These are phyloP conservation scores for Echinosphaeria canescens DNA, from an alignment of 2,329 filamentous ascomycete genomes.

Conservation along the genomic window DNA sequence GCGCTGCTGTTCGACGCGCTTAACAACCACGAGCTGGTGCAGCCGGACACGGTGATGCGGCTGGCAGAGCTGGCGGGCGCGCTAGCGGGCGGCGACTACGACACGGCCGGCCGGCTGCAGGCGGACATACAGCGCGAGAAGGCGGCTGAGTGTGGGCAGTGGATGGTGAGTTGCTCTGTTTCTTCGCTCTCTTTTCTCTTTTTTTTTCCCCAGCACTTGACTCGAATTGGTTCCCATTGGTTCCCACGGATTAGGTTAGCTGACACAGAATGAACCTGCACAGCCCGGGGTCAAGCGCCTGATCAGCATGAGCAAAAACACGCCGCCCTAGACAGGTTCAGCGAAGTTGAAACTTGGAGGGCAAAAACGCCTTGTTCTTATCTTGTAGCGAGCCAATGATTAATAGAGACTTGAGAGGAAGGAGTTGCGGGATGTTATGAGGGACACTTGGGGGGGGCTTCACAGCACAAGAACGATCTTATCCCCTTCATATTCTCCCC, in stretches of 20 bases:
- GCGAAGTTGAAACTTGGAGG: too few relatives aligned
- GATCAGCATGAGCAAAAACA: slow-evolving; percentile 40
- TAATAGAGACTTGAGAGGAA: too few relatives aligned
- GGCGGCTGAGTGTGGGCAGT: slow-evolving; percentile 63
- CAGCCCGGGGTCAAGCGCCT: slow-evolving; percentile 41
- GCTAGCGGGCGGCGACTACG: slow-evolving; percentile 47
- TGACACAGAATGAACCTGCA: neutral
- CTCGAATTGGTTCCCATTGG: too few relatives aligned
- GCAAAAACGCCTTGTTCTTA: too few relatives aligned
- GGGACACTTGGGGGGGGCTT: too few relatives aligned
- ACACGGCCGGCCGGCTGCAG: slow-evolving; percentile 44
- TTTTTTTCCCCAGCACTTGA: too few relatives aligned
- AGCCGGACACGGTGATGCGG: slow-evolving; percentile 52
- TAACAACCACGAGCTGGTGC: slow-evolving; percentile 84
- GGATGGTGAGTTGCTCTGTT: slow-evolving; percentile 45
- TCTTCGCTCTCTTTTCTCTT: neutral
- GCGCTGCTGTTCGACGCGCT: slow-evolving; percentile 91
- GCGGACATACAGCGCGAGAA: slow-evolving; percentile 57
- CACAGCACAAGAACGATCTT: too few relatives aligned
- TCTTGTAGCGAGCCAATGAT: too few relatives aligned
- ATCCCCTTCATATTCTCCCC: too few relatives aligned
- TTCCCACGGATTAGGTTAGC: too few relatives aligned
- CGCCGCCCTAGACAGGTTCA: slow-evolving; percentile 19
- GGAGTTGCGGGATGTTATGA: too few relatives aligned
- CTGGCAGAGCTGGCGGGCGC: slow-evolving; percentile 42